Base-by-base conservation (phyloP, 2,329 filamentous ascomycete species). In the Dactylellina sp. region DNA sequence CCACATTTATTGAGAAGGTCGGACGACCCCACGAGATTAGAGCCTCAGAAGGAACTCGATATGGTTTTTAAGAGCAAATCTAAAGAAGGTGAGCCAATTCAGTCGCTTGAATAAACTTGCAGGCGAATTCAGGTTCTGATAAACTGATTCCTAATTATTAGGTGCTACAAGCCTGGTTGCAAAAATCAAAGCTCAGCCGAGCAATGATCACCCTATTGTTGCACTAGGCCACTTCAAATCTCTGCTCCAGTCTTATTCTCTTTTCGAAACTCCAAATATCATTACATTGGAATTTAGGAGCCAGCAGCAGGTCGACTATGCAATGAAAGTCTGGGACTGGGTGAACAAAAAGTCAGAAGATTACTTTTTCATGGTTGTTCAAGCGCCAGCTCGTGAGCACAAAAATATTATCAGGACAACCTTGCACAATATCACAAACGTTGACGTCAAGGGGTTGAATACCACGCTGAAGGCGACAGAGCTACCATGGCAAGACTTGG, bases 281-380 rank as follows among this genome's bases (percentile, higher is more conserved):
- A 62, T 62, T 32, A 32, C 49, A 11, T 37, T 62, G 44, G 25
- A 50, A 12, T 66, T 66, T 50, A 12, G 35, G 7, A 62, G 22
- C n/a, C 16, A 62, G 28, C 24, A 12, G 18, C 28, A 37, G 9
- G 44, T 40, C 6, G 35, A 37, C 3, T 16, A 25, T 28, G 57
- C 44, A 2, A 62, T 40, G 20, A 28, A 62, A 20, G 44, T 20
- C 14, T 62, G 57, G 57, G 22, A 62, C 5, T 50, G 32, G 20
- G 25, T 40, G 7, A 39, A 37, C 11, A 25, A 62, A 9, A 39
- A 42, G 12, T 16, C 32, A 6, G 37, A 39, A 5, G 57, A 62
- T 22, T 62, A 62, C 35, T 62, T 62, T 9, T 62, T 40, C 22
- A 40, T 62, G 57, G 32, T 62, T 14, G 18, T 62, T 18, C 28